A percentile compares a stretch with the other conserved stretches of the same genome.
Evolutionary conservation across 2,329 filamentous ascomycete genomes (phyloP).

Genomic region (Tolypocladium sp.): DNA sequence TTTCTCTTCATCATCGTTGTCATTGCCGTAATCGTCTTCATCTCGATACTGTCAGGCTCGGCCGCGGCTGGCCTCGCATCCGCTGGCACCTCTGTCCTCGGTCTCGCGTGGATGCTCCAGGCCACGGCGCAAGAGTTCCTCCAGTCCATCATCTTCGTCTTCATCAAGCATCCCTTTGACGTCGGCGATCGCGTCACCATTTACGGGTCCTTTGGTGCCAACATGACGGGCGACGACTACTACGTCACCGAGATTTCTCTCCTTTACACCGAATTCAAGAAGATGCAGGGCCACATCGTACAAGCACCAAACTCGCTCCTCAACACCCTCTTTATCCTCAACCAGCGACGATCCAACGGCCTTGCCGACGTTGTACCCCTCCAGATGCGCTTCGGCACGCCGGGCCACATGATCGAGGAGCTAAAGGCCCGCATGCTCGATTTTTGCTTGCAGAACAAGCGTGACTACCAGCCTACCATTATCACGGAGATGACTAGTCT

Average conservation of each 20-base stretch:
- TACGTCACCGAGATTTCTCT: constrained; percentile 92
- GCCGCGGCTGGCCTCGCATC: constrained; percentile 88
- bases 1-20: constrained; percentile 80
- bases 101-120: constrained; percentile 85
- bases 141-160: constrained; percentile 90
- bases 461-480: constrained; percentile 80
- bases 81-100: constrained; percentile 77
- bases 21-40: constrained; percentile 75
- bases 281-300: constrained; percentile 94
- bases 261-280: constrained; percentile 95
- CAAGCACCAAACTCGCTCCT: constrained; percentile 92
- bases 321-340: constrained; percentile 89
- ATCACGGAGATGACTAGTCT: constrained; percentile 76
- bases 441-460: constrained; percentile 77
- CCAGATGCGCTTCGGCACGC: constrained; percentile 81
- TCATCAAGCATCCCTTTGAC: constrained; percentile 95
- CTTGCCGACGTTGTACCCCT: constrained; percentile 81
- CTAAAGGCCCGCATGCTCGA: constrained; percentile 73
- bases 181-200: constrained; percentile 88
- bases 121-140: constrained; percentile 91
- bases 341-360: constrained; percentile 82
- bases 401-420: constrained; percentile 70
- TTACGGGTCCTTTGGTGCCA: constrained; percentile 80
- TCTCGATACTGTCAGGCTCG: constrained; percentile 81
- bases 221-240: constrained; percentile 78